phyloP scores from a whole-genome alignment of 2,329 filamentous ascomycete species.

The Colletotrichum scovillei region DNA sequence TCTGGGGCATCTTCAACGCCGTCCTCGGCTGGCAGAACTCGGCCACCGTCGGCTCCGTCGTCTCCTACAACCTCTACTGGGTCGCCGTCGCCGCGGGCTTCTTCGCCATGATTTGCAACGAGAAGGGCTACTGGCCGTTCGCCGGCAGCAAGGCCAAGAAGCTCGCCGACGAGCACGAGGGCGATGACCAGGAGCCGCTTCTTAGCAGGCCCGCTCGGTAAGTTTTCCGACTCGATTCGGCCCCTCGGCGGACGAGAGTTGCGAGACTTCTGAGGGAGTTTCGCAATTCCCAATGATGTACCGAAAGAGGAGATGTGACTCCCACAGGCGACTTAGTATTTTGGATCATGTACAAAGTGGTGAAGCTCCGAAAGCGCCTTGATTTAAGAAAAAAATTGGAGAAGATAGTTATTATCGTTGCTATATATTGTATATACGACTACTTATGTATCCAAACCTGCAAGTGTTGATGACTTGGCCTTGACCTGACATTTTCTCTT shows the following conservation, averaged over 20 bases:
- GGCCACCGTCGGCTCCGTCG: constrained; percentile 37
- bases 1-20: constrained; percentile 80
- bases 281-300: not conserved
- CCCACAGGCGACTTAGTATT: not conserved
- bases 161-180: constrained; percentile 8
- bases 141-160: constrained; percentile 17
- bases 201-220: constrained; percentile 37
- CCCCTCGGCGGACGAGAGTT: not conserved
- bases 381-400: not conserved
- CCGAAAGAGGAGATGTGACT: not conserved
- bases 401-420: not conserved
- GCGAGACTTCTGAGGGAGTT: not conserved
- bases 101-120: constrained; percentile 34
- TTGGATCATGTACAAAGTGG: constrained; percentile 3
- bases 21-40: constrained; percentile 69
- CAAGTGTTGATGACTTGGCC: not conserved
- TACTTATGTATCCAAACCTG: not conserved
- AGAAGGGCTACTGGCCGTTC: constrained; percentile 33
- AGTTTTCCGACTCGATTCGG: constrained; percentile 2
- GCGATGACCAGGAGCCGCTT: constrained; percentile 34
- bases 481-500: constrained; percentile 7
- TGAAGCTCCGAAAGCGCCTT: constrained; percentile 24
- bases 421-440: constrained; percentile 24
- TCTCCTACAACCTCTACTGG: constrained; percentile 38
- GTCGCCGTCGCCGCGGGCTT: constrained; percentile 35